Evolutionary conservation across 805 yeast genomes (phyloP).

Genomic region (Lipomyces starkeyi): DNA sequence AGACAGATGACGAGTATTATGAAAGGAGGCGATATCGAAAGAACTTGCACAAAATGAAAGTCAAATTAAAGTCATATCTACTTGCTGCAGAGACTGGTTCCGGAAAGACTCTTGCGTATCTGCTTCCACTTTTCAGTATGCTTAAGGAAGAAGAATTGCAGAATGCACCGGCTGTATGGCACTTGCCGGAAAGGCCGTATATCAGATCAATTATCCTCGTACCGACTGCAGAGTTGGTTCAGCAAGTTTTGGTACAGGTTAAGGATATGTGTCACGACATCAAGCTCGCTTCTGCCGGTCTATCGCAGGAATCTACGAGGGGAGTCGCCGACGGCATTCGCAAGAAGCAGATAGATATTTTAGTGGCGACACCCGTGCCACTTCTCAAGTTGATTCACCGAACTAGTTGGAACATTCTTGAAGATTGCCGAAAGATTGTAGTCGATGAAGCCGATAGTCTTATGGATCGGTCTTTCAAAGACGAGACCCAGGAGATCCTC

Average conservation of each 20-base stretch:
- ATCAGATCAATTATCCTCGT: slow-evolving; percentile 77
- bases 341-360: slow-evolving; percentile 67
- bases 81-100: slow-evolving; percentile 97
- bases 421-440: slow-evolving; percentile 53
- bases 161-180: slow-evolving; percentile 48
- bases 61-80: slow-evolving; percentile 64
- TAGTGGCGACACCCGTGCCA: slow-evolving; percentile 77
- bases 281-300: slow-evolving; percentile 42
- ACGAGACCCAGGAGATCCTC: slow-evolving; percentile 57
- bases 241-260: slow-evolving; percentile 66
- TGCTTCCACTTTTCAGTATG: slow-evolving; percentile 74
- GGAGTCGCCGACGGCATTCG: slow-evolving; percentile 33
- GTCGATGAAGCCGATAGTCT: slow-evolving; percentile 95
- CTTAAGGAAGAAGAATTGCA: slow-evolving; percentile 63
- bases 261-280: slow-evolving; percentile 36
- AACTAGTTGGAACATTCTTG: slow-evolving; percentile 40
- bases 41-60: slow-evolving; percentile 39
- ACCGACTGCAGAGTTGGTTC: slow-evolving; percentile 88
- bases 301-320: slow-evolving; percentile 29
- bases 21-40: slow-evolving; percentile 20
- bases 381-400: slow-evolving; percentile 44
- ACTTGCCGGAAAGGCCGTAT: slow-evolving; percentile 47
- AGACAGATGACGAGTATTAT: slow-evolving; percentile 30
- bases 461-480: slow-evolving; percentile 77
- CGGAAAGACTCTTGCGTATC: slow-evolving; percentile 93